phyloP scores from a whole-genome alignment of 768 basidiomycete species.

The Boletus tomentosulus region DNA sequence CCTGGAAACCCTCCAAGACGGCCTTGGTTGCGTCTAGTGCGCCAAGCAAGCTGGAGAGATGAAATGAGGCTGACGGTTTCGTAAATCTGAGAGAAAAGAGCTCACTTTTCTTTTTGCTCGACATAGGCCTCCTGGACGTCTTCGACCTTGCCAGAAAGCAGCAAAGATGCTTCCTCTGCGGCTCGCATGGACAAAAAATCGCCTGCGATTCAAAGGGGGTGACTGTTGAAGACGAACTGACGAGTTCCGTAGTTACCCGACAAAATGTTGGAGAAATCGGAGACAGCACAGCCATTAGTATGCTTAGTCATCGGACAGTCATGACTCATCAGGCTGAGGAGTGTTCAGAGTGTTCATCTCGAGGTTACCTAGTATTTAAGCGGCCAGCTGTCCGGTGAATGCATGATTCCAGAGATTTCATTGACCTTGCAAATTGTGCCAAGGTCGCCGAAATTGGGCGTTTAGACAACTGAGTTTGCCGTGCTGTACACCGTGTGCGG shows the following conservation, averaged over 20 bases:
- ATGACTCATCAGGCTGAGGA: too few relatives aligned
- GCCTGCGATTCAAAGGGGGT: conserved; percentile 3
- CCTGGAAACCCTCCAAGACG: conserved; percentile 65
- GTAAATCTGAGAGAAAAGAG: not conserved
- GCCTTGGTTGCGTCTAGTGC: conserved; percentile 72
- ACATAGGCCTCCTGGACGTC: conserved; percentile 76
- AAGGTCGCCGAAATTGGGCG: not conserved
- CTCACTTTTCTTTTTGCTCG: conserved; percentile 71
- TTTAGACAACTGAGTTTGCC: not conserved
- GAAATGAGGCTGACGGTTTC: not conserved
- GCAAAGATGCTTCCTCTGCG: conserved; percentile 11
- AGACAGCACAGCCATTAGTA: conserved; percentile 1
- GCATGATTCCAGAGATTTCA: not conserved
- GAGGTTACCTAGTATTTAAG: too few relatives aligned
- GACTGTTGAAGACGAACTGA: not conserved
- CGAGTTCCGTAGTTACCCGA: conserved; percentile 5
- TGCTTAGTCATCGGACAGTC: conserved; percentile 17
- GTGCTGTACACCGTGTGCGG: not conserved
- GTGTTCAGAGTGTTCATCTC: too few relatives aligned
- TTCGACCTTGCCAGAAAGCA: conserved; percentile 42
- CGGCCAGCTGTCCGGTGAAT: too few relatives aligned
- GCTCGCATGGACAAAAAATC: conserved; percentile 11
- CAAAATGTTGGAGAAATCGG: not conserved
- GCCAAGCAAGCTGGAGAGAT: conserved; percentile 45
- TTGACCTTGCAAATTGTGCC: not conserved